Percentiles rank a stretch among this genome's conserved stretches.
These are phyloP conservation scores for Dactylellina parvicollis DNA, from an alignment of 2,329 filamentous ascomycete species.

Conservation along the genomic window DNA sequence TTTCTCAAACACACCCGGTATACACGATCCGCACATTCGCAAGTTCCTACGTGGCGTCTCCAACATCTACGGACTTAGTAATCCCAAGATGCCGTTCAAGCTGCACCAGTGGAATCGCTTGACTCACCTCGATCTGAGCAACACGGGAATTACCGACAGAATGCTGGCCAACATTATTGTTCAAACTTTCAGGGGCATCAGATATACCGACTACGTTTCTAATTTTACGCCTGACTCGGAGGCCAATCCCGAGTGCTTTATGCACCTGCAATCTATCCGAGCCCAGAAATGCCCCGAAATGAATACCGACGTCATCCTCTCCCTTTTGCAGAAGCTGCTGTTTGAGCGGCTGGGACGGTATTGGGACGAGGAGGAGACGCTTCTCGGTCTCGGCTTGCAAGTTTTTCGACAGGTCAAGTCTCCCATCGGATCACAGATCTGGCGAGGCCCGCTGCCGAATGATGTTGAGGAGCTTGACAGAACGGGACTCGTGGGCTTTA, in stretches of 20 bases:
- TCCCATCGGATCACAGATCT: constrained; percentile 38
- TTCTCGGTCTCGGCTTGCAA: constrained; percentile 1
- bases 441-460: constrained; percentile 27
- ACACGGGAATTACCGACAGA: constrained; percentile 33
- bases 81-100: neutral
- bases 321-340: constrained; percentile 31
- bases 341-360: constrained; percentile 28
- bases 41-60: constrained; percentile 35
- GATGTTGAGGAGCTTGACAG: constrained; percentile 31
- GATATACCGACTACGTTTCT: neutral
- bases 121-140: constrained; percentile 39
- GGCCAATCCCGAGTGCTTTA: constrained; percentile 25
- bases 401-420: constrained; percentile 32
- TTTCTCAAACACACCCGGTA: constrained; percentile 32
- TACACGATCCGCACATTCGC: constrained; percentile 27
- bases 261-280: constrained; percentile 32
- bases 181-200: constrained; percentile 32
- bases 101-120: constrained; percentile 37
- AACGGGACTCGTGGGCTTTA: constrained; percentile 37
- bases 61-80: neutral
- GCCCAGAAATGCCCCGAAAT: constrained; percentile 31
- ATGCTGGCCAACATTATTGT: constrained; percentile 42
- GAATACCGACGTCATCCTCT: constrained; percentile 11
- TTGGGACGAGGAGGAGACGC: constrained; percentile 22
- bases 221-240: constrained; percentile 13